Conservation (phyloP, 768 basidiomycete species). For the Auriscalpium orientale region DNA sequence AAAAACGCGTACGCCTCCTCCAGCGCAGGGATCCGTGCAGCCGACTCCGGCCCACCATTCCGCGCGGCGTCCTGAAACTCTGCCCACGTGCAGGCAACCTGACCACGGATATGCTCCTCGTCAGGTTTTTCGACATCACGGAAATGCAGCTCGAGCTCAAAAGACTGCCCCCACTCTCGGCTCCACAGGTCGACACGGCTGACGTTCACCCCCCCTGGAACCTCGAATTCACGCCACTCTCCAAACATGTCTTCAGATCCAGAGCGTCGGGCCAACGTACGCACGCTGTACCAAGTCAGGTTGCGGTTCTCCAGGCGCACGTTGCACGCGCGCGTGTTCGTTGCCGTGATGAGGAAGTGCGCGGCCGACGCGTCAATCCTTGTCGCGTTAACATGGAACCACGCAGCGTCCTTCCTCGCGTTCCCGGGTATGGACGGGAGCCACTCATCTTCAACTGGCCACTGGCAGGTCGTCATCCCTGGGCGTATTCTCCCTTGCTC, state of each 20-base stretch:
- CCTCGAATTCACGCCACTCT: conserved; percentile 6
- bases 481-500: conserved; percentile 14
- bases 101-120: conserved; percentile 1
- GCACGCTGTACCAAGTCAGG: conserved; percentile 6
- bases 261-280: not conserved
- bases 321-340: conserved; percentile 57
- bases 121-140: not conserved
- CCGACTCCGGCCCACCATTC: not conserved
- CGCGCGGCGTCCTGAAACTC: not conserved
- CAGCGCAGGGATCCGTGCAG: conserved; percentile 5
- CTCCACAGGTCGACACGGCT: conserved; percentile 5
- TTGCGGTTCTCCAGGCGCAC: conserved; percentile 43
- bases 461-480: conserved; percentile 43
- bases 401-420: conserved; percentile 15
- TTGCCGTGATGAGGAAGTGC: conserved; percentile 42
- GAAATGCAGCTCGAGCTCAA: conserved; percentile 7
- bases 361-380: conserved; percentile 39
- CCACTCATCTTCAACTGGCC: conserved; percentile 31
- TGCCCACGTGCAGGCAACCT: conserved; percentile 11
- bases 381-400: conserved; percentile 37
- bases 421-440: conserved; percentile 32
- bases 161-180: conserved; percentile 6
- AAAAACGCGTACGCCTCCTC: conserved; percentile 10
- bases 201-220: conserved; percentile 4
- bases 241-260: not conserved